Evolutionary conservation across 352 stramenopile species (phyloP).

Genomic region (Pythium vanterpoolii): DNA sequence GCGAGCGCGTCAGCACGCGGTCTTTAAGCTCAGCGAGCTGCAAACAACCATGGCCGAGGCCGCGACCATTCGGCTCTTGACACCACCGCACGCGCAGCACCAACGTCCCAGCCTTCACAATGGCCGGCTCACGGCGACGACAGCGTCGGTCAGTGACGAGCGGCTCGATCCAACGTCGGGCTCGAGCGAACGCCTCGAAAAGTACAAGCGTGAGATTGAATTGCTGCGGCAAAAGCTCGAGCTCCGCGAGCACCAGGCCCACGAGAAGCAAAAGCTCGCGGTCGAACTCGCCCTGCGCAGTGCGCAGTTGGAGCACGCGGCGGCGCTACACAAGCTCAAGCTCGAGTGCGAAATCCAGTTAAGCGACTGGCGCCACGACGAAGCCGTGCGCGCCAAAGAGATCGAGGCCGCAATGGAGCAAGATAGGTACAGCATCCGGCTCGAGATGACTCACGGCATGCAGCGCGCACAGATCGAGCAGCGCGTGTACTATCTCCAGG

Average conservation of each 20-base stretch:
- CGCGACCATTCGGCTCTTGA: conserved; percentile 15
- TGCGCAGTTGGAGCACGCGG: conserved; percentile 41
- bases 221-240: conserved; percentile 53
- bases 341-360: conserved; percentile 46
- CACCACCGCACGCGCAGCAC: conserved; percentile 3
- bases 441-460: conserved; percentile 60
- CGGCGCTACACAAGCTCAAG: conserved; percentile 43
- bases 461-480: conserved; percentile 65
- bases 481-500: conserved; percentile 44
- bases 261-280: conserved; percentile 50
- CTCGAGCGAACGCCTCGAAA: conserved; percentile 47
- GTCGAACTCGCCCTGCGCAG: conserved; percentile 48
- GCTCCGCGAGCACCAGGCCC: conserved; percentile 43
- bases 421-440: conserved; percentile 59
- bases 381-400: conserved; percentile 53
- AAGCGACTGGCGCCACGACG: conserved; percentile 51
- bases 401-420: conserved; percentile 49
- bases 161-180: conserved; percentile 21
- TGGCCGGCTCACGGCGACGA: too few species aligned
- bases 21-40: conserved; percentile 65
- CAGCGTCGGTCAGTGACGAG: too few species aligned
- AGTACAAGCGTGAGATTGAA: conserved; percentile 67
- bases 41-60: conserved; percentile 35
- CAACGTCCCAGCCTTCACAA: too few species aligned
- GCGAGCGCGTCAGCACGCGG: conserved; percentile 44